Conservation (phyloP, 768 basidiomycete genomes). For the Leccinum aurantiacum region DNA sequence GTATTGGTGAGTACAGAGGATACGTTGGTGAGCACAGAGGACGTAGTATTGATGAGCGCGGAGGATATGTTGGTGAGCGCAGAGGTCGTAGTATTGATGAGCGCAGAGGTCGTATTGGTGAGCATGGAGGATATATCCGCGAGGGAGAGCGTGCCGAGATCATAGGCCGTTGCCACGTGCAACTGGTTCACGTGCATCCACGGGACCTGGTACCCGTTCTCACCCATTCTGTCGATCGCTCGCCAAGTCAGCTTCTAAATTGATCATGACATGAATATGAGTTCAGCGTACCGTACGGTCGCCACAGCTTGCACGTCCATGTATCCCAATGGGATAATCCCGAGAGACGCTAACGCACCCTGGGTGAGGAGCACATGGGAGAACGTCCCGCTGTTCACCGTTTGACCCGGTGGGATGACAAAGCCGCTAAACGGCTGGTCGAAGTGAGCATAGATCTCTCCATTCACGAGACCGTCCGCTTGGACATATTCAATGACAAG, state of each 20-base stretch:
- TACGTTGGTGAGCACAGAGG: too few relatives aligned
- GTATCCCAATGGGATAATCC: constrained; percentile 52
- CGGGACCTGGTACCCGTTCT: constrained; percentile 60
- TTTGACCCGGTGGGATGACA: constrained; percentile 54
- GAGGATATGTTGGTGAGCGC: background rate
- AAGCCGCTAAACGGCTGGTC: constrained; percentile 54
- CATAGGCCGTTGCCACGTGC: constrained; percentile 52
- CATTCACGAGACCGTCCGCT: constrained; percentile 51
- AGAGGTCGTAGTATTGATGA: background rate
- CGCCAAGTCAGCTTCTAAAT: background rate
- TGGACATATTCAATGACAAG: constrained; percentile 59
- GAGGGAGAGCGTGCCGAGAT: constrained; percentile 15
- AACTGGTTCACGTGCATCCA: constrained; percentile 62
- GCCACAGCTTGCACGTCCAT: constrained; percentile 54
- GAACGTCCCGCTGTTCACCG: constrained; percentile 61
- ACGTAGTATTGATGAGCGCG: background rate
- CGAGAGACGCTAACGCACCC: constrained; percentile 56
- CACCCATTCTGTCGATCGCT: constrained; percentile 38
- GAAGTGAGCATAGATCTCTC: constrained; percentile 58
- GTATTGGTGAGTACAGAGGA: too few relatives aligned
- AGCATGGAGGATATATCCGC: constrained; percentile 20
- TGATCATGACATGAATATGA: background rate
- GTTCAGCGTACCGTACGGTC: constrained; percentile 38
- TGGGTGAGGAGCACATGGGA: constrained; percentile 56
- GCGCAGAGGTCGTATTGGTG: constrained; percentile 4